Conservation (phyloP, 352 stramenopile species). For the Pythium vanterpoolii region DNA sequence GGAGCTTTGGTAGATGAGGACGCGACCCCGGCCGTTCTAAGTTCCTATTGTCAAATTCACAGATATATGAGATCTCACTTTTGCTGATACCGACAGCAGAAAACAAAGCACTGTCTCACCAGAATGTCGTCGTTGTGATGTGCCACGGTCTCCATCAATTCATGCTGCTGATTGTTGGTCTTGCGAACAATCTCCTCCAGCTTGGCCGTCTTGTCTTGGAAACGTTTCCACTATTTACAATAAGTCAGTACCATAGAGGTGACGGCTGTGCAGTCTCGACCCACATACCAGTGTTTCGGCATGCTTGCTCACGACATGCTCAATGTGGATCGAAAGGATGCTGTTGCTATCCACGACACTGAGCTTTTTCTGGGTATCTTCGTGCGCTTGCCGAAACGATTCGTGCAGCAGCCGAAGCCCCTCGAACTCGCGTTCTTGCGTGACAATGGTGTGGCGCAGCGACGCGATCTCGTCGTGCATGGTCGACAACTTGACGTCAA, state of each 20-base stretch:
- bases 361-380: constrained; percentile 57
- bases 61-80: neutral
- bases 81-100: neutral
- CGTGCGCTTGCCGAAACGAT: constrained; percentile 45
- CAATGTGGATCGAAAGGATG: constrained; percentile 61
- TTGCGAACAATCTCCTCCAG: constrained; percentile 10
- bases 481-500: constrained; percentile 58
- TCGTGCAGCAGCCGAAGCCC: constrained; percentile 56
- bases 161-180: constrained; percentile 2
- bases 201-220: constrained; percentile 33
- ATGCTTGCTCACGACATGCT: constrained; percentile 59
- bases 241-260: neutral
- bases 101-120: neutral
- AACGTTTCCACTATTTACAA: constrained; percentile 43
- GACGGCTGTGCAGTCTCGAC: neutral
- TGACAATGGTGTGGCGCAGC: constrained; percentile 46
- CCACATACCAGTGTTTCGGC: constrained; percentile 59
- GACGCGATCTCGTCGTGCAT: constrained; percentile 52
- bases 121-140: constrained; percentile 20
- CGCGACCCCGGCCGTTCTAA: neutral
- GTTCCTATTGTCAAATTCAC: neutral
- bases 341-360: constrained; percentile 54
- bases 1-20: neutral
- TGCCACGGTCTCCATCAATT: constrained; percentile 13
- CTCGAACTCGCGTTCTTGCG: constrained; percentile 60